These are phyloP conservation scores for Diaporthe capsici DNA, from an alignment of 2,329 filamentous ascomycete genomes.

Conservation along the genomic window DNA sequence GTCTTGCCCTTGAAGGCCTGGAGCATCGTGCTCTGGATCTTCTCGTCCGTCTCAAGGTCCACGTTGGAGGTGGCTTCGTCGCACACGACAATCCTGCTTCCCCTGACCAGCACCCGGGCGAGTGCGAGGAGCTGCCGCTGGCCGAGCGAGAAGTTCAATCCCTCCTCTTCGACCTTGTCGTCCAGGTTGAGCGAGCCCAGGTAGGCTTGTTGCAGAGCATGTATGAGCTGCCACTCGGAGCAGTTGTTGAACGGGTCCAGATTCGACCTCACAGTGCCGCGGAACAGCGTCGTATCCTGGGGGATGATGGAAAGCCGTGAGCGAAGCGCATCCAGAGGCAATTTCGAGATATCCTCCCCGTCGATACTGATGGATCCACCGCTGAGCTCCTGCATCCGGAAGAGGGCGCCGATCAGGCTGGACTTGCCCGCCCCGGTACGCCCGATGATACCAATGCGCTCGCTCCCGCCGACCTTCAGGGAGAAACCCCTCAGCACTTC, in stretches of 20 bases:
- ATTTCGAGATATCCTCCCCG: constrained; percentile 77
- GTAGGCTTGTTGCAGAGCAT: constrained; percentile 17
- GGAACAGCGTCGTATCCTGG: constrained; percentile 87
- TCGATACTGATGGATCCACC: constrained; percentile 75
- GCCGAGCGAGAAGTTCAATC: constrained; percentile 76
- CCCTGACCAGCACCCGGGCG: constrained; percentile 78
- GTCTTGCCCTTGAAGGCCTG: constrained; percentile 42
- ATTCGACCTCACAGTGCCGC: constrained; percentile 53
- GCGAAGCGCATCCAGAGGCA: constrained; percentile 82
- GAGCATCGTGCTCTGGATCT: constrained; percentile 82
- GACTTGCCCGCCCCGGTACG: constrained; percentile 87
- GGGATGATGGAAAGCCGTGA: constrained; percentile 86
- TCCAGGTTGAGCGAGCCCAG: constrained; percentile 63
- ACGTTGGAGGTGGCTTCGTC: constrained; percentile 83
- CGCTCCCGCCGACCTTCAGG: background rate
- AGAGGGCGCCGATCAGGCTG: constrained; percentile 86
- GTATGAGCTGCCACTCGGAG: constrained; percentile 11
- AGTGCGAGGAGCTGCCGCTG: constrained; percentile 80
- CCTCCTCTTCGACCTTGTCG: constrained; percentile 74
- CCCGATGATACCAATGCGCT: constrained; percentile 71
- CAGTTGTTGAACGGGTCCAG: constrained; percentile 28
- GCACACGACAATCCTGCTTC: constrained; percentile 80
- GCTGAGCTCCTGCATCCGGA: constrained; percentile 79
- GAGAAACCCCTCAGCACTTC: constrained; percentile 76
- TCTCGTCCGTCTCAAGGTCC: constrained; percentile 80